A percentile compares a stretch with the other conserved stretches of the same genome.
These are phyloP conservation scores for Calonectria ilicicola DNA, from an alignment of 2,329 filamentous ascomycete genomes.

Conservation along the genomic window DNA sequence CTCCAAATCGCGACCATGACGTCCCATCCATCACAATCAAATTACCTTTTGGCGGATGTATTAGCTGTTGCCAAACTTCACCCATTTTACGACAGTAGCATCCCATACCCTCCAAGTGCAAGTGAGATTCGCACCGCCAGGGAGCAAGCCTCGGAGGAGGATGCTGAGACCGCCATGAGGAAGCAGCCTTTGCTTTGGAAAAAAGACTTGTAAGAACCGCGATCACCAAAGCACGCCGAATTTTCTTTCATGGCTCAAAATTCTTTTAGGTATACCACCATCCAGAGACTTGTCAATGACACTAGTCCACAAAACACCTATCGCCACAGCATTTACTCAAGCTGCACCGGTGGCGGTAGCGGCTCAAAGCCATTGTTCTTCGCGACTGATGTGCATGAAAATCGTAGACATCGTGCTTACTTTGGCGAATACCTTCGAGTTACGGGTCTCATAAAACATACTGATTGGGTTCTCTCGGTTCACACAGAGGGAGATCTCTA, in stretches of 20 bases:
- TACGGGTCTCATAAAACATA: constrained; percentile 45
- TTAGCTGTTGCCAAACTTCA: constrained; percentile 50
- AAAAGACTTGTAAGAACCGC: constrained; percentile 34
- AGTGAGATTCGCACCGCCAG: constrained; percentile 12
- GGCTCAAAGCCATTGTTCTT: constrained; percentile 52
- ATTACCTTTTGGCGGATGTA: constrained; percentile 45
- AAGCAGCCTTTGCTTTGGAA: constrained; percentile 37
- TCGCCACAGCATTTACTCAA: constrained; percentile 52
- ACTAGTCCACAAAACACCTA: constrained; percentile 49
- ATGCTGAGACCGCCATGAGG: background rate
- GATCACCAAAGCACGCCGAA: background rate
- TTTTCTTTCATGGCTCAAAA: background rate
- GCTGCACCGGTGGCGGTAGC: constrained; percentile 54
- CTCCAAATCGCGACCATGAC: constrained; percentile 17
- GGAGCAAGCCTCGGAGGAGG: constrained; percentile 9
- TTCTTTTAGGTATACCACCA: constrained; percentile 45
- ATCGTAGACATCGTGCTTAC: constrained; percentile 52
- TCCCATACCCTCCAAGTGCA: constrained; percentile 46
- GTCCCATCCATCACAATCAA: background rate
- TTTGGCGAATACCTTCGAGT: constrained; percentile 48
- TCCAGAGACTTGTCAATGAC: constrained; percentile 52
- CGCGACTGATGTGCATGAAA: constrained; percentile 53
- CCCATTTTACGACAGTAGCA: constrained; percentile 47
- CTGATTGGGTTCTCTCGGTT: constrained; percentile 54
- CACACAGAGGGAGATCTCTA: constrained; percentile 53